Evolutionary conservation across 768 basidiomycete genomes (phyloP).

Genomic region (Daedalea quercina): DNA sequence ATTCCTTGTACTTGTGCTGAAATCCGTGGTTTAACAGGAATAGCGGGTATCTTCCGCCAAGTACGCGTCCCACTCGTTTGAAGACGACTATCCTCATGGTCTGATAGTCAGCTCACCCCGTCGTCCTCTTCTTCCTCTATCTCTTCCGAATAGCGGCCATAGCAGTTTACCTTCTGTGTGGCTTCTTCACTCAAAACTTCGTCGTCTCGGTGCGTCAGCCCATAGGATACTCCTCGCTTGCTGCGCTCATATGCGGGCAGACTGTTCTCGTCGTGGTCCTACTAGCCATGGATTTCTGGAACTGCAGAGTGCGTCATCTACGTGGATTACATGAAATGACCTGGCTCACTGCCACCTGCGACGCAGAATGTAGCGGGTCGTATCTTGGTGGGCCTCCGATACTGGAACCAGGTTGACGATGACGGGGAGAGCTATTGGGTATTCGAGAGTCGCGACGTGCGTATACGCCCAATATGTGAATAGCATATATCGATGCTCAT

Average conservation of each 20-base stretch:
- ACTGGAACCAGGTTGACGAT: conserved; percentile 99
- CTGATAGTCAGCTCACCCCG: conserved; percentile 67
- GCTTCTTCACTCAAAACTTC: conserved; percentile 84
- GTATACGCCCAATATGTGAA: conserved; percentile 22
- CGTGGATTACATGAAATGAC: no score
- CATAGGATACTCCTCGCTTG: no score
- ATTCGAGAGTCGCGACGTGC: conserved; percentile 92
- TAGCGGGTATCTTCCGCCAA: conserved; percentile 74
- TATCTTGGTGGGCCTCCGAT: conserved; percentile 88
- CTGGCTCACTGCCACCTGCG: background rate
- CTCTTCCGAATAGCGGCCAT: conserved; percentile 87
- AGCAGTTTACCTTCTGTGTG: conserved; percentile 87
- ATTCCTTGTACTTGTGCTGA: background rate
- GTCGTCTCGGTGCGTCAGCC: conserved; percentile 73
- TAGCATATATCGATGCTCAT: background rate
- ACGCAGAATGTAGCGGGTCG: conserved; percentile 87
- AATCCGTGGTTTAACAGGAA: conserved; percentile 20
- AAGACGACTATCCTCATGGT: background rate
- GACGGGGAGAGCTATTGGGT: conserved; percentile 97
- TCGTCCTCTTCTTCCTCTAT: conserved; percentile 83
- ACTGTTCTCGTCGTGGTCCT: conserved; percentile 91
- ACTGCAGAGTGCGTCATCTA: conserved; percentile 63
- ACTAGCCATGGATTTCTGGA: conserved; percentile 98
- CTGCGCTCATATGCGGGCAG: conserved; percentile 28
- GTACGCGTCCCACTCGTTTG: conserved; percentile 27